These are phyloP conservation scores for Gracilaria vermiculophylla DNA, from an alignment of 23 red algal species.

Conservation along the genomic window DNA sequence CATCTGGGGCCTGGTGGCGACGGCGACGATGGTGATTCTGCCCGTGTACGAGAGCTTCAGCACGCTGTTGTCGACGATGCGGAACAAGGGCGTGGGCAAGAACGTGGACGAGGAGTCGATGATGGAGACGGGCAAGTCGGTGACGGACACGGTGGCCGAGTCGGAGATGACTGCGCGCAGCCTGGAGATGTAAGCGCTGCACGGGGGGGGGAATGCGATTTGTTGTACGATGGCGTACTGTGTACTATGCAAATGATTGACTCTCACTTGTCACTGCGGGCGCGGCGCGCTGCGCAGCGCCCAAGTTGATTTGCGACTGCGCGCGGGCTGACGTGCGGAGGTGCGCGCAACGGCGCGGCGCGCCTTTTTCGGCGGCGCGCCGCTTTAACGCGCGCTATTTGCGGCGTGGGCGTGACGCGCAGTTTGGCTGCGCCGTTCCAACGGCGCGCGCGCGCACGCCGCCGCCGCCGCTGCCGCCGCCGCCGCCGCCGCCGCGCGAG, in stretches of 20 bases:
- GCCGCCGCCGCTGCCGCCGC: neutral
- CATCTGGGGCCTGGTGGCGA: conserved; percentile 78
- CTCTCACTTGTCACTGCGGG: no score
- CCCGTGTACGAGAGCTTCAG: conserved; percentile 63
- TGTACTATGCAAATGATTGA: no score
- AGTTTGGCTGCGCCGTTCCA: neutral
- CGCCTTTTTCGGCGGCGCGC: no score
- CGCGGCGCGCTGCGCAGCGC: no score
- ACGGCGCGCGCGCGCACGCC: neutral
- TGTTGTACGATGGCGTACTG: neutral
- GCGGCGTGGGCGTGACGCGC: no score
- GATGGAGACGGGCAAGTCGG: conserved; percentile 23
- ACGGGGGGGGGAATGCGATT: no score
- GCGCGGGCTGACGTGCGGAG: no score
- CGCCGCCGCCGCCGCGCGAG: no score
- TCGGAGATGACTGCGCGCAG: conserved; percentile 25
- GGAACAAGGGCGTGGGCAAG: neutral
- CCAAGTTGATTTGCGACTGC: no score
- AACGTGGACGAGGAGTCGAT: conserved; percentile 3
- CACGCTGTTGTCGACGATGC: neutral
- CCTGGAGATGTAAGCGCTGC: conserved; percentile 21
- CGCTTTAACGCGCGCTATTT: no score
- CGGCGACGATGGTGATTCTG: conserved; percentile 68
- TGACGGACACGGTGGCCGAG: conserved; percentile 12
- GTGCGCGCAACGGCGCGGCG: no score